phyloP scores from a whole-genome alignment of 768 basidiomycete species.

The Mycena floridula region DNA sequence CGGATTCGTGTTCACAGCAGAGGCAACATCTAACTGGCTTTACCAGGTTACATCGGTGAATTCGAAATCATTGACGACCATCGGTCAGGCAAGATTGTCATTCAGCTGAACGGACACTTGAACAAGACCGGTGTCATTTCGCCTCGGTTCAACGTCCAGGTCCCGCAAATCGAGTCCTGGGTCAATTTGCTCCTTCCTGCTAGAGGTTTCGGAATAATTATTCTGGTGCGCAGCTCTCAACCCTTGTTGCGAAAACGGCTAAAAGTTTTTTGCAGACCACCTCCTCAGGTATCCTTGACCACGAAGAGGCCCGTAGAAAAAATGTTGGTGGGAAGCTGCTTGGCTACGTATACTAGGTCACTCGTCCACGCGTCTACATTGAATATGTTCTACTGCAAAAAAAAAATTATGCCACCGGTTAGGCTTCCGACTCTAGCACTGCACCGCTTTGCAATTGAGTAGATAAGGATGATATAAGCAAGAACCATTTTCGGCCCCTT shows the following conservation, averaged over 20 bases:
- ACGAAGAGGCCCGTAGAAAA: slow-evolving; percentile 98
- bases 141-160: slow-evolving; percentile 96
- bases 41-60: slow-evolving; percentile 91
- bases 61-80: slow-evolving; percentile 99
- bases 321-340: slow-evolving; percentile 95
- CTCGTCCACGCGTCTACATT: no score
- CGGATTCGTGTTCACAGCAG: slow-evolving; percentile 50
- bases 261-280: slow-evolving; percentile 59
- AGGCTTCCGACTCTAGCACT: no score
- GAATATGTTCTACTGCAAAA: no score
- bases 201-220: slow-evolving; percentile 94
- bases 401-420: no score
- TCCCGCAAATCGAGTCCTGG: slow-evolving; percentile 90
- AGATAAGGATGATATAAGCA: no score
- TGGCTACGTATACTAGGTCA: slow-evolving; percentile 80
- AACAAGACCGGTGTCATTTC: slow-evolving; percentile 99
- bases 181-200: slow-evolving; percentile 95
- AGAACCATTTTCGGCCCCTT: no score
- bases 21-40: slow-evolving; percentile 36
- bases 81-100: slow-evolving; percentile 95
- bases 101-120: slow-evolving; percentile 96
- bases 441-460: no score
- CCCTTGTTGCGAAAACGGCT: neutral
- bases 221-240: slow-evolving; percentile 56
- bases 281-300: slow-evolving; percentile 96